Conservation (phyloP, 352 stramenopile species). For the Halophytophthora polymorphica region DNA sequence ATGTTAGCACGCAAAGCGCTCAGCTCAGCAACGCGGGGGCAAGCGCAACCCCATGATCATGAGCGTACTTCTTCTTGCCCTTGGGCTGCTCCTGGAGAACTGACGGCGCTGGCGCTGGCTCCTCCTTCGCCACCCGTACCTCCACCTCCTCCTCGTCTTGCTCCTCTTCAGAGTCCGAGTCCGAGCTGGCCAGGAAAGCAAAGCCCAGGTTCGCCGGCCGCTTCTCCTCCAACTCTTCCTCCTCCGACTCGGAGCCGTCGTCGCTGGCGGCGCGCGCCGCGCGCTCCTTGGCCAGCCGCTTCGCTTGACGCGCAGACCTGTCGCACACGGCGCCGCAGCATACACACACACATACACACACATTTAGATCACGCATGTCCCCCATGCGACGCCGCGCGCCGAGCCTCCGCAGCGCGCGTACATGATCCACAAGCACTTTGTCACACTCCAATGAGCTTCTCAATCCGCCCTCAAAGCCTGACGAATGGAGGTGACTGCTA, state of each 20-base stretch:
- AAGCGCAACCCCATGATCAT: background rate
- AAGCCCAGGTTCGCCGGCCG: conserved; percentile 55
- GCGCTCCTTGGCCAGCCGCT: conserved; percentile 50
- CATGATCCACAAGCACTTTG: no score
- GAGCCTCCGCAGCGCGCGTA: no score
- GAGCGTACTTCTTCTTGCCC: conserved; percentile 31
- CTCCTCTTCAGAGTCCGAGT: conserved; percentile 37
- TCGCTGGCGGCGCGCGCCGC: conserved; percentile 16
- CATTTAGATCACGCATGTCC: no score
- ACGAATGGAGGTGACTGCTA: no score
- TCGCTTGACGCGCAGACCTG: conserved; percentile 81
- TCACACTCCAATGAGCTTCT: no score
- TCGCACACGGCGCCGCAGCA: conserved; percentile 1
- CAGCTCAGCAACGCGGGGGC: no score
- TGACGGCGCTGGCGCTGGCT: conserved; percentile 4
- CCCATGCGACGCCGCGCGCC: no score
- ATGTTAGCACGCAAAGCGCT: background rate
- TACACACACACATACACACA: background rate
- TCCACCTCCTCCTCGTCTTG: conserved; percentile 19
- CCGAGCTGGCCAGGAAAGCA: conserved; percentile 67
- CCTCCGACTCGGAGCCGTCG: conserved; percentile 29
- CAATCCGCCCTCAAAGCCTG: no score
- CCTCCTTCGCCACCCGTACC: conserved; percentile 8
- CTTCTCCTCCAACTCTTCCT: conserved; percentile 56
- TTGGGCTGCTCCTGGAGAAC: conserved; percentile 9